Conservation (phyloP, 805 yeast genomes). For the Schizosaccharomyces osmophilus region DNA sequence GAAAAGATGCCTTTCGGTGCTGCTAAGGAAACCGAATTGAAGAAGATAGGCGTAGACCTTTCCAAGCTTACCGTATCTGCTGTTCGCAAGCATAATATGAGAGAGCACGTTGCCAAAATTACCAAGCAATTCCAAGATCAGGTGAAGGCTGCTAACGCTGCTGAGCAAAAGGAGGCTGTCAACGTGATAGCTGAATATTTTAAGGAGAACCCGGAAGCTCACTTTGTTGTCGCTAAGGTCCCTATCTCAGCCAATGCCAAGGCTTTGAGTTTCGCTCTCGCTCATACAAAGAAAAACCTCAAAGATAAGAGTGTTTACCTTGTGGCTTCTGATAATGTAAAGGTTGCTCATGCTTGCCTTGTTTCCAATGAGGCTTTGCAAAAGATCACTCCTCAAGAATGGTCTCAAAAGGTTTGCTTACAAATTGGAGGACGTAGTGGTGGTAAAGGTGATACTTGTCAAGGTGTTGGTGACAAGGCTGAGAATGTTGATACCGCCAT, state of each 20-base stretch:
- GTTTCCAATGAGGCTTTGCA: slow-evolving; percentile 45
- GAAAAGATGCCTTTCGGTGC: slow-evolving; percentile 46
- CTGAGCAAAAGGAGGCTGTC: slow-evolving; percentile 56
- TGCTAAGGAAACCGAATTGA: slow-evolving; percentile 55
- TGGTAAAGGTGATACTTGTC: slow-evolving; percentile 89
- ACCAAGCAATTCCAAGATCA: slow-evolving; percentile 80
- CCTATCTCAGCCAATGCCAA: slow-evolving; percentile 64
- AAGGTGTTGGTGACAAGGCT: slow-evolving; percentile 83
- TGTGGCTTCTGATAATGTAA: slow-evolving; percentile 40
- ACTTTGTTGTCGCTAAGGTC: slow-evolving; percentile 41
- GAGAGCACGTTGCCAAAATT: slow-evolving; percentile 45
- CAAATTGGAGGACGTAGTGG: slow-evolving; percentile 93
- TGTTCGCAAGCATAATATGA: slow-evolving; percentile 50
- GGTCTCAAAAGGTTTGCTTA: slow-evolving; percentile 45
- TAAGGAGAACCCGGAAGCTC: slow-evolving; percentile 17
- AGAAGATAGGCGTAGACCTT: slow-evolving; percentile 61
- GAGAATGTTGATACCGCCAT: slow-evolving; percentile 50
- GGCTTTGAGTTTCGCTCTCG: slow-evolving; percentile 81
- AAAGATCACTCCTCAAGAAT: slow-evolving; percentile 39
- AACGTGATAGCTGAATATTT: slow-evolving; percentile 57
- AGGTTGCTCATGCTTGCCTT: slow-evolving; percentile 90
- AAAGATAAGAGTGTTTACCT: slow-evolving; percentile 56
- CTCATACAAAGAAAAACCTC: slow-evolving; percentile 50
- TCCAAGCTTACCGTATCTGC: slow-evolving; percentile 68
- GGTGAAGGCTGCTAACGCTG: slow-evolving; percentile 65